phyloP scores from a whole-genome alignment of 345 rosid species.

The Punica granatum region DNA sequence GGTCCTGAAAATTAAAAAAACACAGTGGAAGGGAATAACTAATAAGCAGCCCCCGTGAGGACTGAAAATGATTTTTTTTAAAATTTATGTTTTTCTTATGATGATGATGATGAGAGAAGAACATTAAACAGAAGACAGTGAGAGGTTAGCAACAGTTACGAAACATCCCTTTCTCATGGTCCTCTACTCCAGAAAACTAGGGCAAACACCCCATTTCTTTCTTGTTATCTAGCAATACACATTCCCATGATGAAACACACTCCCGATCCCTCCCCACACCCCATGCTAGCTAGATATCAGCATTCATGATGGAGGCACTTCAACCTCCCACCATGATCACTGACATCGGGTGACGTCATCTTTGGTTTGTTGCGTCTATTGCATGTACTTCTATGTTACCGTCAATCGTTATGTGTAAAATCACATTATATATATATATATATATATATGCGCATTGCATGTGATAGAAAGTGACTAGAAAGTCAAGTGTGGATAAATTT shows the following conservation, averaged over 20 bases:
- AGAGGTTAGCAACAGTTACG: not conserved
- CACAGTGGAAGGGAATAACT: no score
- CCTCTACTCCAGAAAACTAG: not conserved
- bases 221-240: not conserved
- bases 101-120: not conserved
- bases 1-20: no score
- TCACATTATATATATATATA: no score
- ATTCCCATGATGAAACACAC: not conserved
- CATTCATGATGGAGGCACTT: not conserved
- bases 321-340: no score
- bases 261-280: not conserved
- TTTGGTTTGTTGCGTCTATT: not conserved
- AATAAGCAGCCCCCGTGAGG: not conserved
- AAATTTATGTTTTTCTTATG: not conserved
- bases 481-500: no score
- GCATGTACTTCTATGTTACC: not conserved
- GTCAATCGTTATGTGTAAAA: no score
- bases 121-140: conserved; percentile 1
- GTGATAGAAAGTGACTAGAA: no score
- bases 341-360: no score
- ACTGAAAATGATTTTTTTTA: not conserved
- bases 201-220: not conserved
- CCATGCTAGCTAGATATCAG: not conserved
- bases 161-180: conserved; percentile 2
- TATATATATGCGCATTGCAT: no score